A percentile compares a stretch with the other conserved stretches of the same genome.
Conservation (phyloP, 805 yeast species). For the Candida nanaspora region DNA sequence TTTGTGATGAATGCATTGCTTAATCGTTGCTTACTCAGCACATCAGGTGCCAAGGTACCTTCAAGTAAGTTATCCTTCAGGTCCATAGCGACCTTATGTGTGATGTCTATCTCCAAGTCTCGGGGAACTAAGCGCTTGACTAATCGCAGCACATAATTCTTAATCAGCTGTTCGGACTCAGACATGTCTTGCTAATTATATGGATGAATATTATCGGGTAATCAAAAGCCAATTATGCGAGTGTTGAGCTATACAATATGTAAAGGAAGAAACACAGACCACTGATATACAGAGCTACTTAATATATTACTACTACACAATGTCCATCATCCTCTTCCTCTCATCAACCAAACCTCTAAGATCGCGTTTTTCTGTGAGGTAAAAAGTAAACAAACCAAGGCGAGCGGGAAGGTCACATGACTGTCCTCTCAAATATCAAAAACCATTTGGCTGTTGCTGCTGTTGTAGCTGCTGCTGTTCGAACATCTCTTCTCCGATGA, state of each 20-base stretch:
- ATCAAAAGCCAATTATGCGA: no score
- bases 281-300: no score
- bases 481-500: conserved; percentile 6
- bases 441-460: background rate
- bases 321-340: no score
- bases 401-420: background rate
- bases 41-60: background rate
- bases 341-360: no score
- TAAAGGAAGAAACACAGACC: no score
- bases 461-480: background rate
- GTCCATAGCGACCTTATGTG: conserved; percentile 7
- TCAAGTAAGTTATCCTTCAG: background rate
- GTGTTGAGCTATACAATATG: no score
- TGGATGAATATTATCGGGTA: no score
- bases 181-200: conserved; percentile 2
- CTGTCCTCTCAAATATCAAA: background rate
- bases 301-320: no score
- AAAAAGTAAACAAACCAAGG: conserved; percentile 3
- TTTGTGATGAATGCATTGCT: background rate
- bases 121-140: conserved; percentile 9
- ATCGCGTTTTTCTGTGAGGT: no score
- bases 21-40: background rate
- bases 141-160: conserved; percentile 14
- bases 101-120: conserved; percentile 8
- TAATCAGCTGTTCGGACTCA: conserved; percentile 15